Conservation (phyloP, 768 basidiomycete genomes). For the Xanthoconium purpureum region DNA sequence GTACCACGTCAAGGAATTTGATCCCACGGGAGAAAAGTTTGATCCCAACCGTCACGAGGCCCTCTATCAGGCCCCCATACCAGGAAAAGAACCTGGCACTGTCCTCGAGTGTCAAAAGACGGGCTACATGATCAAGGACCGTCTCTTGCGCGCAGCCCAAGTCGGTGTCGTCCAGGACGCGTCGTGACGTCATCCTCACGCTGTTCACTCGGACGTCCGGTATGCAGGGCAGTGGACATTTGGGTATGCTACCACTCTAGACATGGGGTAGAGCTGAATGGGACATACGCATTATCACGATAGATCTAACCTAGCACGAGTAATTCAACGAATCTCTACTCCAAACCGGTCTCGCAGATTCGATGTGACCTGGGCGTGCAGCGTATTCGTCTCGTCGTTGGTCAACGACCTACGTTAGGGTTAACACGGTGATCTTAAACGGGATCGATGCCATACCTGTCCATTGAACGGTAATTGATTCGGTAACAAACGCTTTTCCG, state of each 20-base stretch:
- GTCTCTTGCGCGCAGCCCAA: constrained; percentile 90
- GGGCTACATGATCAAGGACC: constrained; percentile 93
- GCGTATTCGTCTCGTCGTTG: constrained; percentile 83
- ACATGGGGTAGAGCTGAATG: constrained; percentile 27
- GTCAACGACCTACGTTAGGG: constrained; percentile 62
- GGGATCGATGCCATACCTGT: constrained; percentile 51
- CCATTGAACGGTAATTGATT: constrained; percentile 95
- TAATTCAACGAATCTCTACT: constrained; percentile 84
- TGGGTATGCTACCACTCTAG: constrained; percentile 21
- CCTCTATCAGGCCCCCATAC: constrained; percentile 86
- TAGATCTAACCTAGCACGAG: constrained; percentile 37
- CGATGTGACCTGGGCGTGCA: constrained; percentile 62
- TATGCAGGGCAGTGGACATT: constrained; percentile 9
- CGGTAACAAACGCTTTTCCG: constrained; percentile 82
- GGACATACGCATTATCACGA: constrained; percentile 27
- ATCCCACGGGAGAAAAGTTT: constrained; percentile 88
- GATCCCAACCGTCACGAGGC: constrained; percentile 97
- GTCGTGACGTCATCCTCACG: constrained; percentile 26
- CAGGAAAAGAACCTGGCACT: constrained; percentile 85
- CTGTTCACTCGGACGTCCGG: neutral
- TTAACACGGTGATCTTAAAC: constrained; percentile 3
- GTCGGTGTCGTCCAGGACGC: constrained; percentile 89
- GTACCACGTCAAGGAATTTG: constrained; percentile 89
- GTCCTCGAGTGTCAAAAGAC: constrained; percentile 88
- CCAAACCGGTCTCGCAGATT: constrained; percentile 59